A percentile compares a stretch with the other conserved stretches of the same genome.
Evolutionary conservation across 1,284 basidiomycete genomes (phyloP).

Genomic region (Phylloboletellus chloephorus): DNA sequence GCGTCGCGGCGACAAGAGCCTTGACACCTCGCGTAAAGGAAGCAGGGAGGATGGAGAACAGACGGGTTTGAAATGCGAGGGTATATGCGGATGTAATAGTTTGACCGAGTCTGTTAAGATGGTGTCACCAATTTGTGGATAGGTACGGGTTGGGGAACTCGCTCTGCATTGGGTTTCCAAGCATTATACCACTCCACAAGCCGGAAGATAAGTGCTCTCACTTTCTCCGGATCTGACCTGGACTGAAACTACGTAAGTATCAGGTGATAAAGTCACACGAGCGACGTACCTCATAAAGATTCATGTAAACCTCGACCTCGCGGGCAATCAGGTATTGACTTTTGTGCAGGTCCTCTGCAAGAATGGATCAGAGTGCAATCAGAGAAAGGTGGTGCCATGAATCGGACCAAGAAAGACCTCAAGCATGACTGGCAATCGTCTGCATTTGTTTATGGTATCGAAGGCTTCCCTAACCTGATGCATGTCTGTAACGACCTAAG

Average conservation of each 20-base stretch:
- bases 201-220: conserved; percentile 50
- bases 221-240: conserved; percentile 41
- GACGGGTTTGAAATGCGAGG: conserved; percentile 61
- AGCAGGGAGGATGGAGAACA: conserved; percentile 63
- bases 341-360: conserved; percentile 56
- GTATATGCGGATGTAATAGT: conserved; percentile 57
- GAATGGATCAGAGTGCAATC: conserved; percentile 2
- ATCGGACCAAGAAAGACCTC: conserved; percentile 62
- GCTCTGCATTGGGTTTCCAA: conserved; percentile 60
- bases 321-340: conserved; percentile 52
- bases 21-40: conserved; percentile 63
- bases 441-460: conserved; percentile 48
- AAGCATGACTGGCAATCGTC: conserved; percentile 54
- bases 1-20: conserved; percentile 53
- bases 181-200: conserved; percentile 62
- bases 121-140: conserved; percentile 11
- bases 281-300: conserved; percentile 51
- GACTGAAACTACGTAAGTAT: conserved; percentile 33
- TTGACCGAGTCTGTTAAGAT: conserved; percentile 47
- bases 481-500: conserved; percentile 39
- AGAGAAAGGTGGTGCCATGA: neutral
- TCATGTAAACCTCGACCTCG: conserved; percentile 56
- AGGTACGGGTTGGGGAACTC: conserved; percentile 19
- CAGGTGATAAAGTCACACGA: conserved; percentile 1
- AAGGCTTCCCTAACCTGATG: conserved; percentile 48